Percentiles rank a stretch among this genome's conserved stretches.
These are phyloP conservation scores for Lagenaria siceraria DNA, from an alignment of 306 rosid genomes.

Conservation along the genomic window DNA sequence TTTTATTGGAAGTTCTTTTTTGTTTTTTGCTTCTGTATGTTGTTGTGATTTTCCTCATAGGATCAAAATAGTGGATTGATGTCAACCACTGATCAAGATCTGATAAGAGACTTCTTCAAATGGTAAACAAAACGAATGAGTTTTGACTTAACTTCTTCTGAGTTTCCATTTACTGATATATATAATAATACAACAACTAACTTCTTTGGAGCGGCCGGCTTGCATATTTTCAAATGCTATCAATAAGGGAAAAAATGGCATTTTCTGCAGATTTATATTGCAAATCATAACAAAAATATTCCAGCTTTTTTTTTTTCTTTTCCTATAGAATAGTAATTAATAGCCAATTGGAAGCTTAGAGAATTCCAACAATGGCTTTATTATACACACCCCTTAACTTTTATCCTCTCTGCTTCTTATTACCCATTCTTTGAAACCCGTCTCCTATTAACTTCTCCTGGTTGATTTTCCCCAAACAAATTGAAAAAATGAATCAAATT, in stretches of 20 bases:
- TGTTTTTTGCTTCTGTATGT: neutral
- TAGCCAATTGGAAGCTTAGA: constrained; percentile 30
- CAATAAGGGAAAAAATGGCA: neutral
- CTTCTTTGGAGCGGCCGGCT: constrained; percentile 8
- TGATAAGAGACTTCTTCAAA: neutral
- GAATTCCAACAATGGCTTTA: constrained; percentile 15
- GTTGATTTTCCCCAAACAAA: neutral
- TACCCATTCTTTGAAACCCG: constrained; percentile 8
- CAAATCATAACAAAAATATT: neutral
- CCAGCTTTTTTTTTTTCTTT: neutral
- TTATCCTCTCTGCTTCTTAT: constrained; percentile 15
- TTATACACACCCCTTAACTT: neutral
- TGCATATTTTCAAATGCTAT: neutral
- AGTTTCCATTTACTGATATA: neutral
- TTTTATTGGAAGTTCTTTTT: too few species aligned
- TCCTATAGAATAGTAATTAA: neutral
- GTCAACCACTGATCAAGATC: neutral
- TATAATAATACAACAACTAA: neutral
- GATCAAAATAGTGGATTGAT: neutral
- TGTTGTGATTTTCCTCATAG: neutral
- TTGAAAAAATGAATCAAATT: constrained; percentile 25
- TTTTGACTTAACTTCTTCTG: neutral
- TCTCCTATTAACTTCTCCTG: neutral
- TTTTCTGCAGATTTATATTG: neutral
- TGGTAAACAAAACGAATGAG: neutral